Base-by-base conservation (phyloP, 2,329 filamentous ascomycete species). In the Geosmithia putterillii region DNA sequence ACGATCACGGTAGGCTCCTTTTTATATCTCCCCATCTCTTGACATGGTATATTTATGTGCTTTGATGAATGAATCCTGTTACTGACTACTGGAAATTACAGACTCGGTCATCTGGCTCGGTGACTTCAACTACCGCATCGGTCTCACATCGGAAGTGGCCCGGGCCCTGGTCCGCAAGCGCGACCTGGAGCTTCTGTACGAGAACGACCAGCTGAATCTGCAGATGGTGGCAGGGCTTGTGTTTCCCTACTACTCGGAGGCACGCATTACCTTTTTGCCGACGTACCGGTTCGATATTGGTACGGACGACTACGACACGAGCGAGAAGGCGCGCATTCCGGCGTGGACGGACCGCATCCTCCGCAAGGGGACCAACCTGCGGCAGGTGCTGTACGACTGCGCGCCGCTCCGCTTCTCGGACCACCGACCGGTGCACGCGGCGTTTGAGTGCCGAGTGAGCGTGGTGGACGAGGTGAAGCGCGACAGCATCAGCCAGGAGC, bases 61-160 rank as follows among this genome's bases (percentile, higher is more conserved):
- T 14, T 43, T 38, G 32, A 25, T 25, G 23, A 6, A 25, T 25
- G 23, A 7, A 25, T 25, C 23, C 6, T 25, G 6, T 25, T 42
- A 5, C 37, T 40, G 21, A 42, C 25, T 37, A 18, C 20, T 40
- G 35, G 15, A 10, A 20, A 28, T 9, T 32, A 21, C 38, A 73
- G 77, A 81, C 51, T 74, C 85, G 19, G 82, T 96, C 32, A 82
- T 95, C 43, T 98, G 92, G 90, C 74, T 95, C 37, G 92, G 92
- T 5, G 92, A 98, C 60, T 98, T 98, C 69, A 98, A 98, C 58
- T 98, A 98, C 62, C 83, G 92, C 17, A 94, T 98, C 53, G 90
- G 89, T 1, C 71, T 96, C 45, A 74, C 73, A 38, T 79, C 86
- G 50, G 87, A 95, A 35, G 80, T 74, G 46, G 86, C 87, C 7